These are phyloP conservation scores for Volvariella surrecta DNA, from an alignment of 1,284 basidiomycete species.

Conservation along the genomic window DNA sequence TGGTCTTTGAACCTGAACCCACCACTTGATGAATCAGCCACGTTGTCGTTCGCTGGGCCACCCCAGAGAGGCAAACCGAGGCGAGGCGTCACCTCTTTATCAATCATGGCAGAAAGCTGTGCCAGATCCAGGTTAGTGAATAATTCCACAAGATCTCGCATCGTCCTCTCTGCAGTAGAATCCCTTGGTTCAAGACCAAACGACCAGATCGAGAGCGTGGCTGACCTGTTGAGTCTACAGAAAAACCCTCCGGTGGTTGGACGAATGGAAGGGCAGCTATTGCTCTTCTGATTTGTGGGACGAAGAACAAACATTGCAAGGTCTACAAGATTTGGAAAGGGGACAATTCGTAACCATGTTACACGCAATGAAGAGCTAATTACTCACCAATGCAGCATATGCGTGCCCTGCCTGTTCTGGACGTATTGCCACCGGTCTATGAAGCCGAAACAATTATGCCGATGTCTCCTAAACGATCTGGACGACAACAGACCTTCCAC, in stretches of 20 bases:
- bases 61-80: background rate
- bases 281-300: slow-evolving; percentile 55
- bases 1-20: background rate
- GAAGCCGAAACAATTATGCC: slow-evolving; percentile 2
- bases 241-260: slow-evolving; percentile 14
- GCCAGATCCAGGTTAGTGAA: slow-evolving; percentile 57
- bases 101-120: slow-evolving; percentile 27
- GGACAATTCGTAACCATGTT: background rate
- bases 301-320: slow-evolving; percentile 53
- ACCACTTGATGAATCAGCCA: background rate
- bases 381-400: slow-evolving; percentile 45
- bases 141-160: slow-evolving; percentile 51
- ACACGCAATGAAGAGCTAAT: too few species aligned
- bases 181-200: too few species aligned
- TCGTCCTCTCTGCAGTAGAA: slow-evolving; percentile 25
- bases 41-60: background rate
- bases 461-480: too few species aligned
- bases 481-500: slow-evolving; percentile 38
- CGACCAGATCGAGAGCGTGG: background rate
- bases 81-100: slow-evolving; percentile 19
- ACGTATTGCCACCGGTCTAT: slow-evolving; percentile 58
- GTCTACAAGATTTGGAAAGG: slow-evolving; percentile 23
- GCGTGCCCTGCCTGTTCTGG: slow-evolving; percentile 39
- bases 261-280: slow-evolving; percentile 34
- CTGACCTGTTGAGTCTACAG: slow-evolving; percentile 5